Conservation (phyloP, 2,329 filamentous ascomycete genomes). For the Sclerotinia borealis region DNA sequence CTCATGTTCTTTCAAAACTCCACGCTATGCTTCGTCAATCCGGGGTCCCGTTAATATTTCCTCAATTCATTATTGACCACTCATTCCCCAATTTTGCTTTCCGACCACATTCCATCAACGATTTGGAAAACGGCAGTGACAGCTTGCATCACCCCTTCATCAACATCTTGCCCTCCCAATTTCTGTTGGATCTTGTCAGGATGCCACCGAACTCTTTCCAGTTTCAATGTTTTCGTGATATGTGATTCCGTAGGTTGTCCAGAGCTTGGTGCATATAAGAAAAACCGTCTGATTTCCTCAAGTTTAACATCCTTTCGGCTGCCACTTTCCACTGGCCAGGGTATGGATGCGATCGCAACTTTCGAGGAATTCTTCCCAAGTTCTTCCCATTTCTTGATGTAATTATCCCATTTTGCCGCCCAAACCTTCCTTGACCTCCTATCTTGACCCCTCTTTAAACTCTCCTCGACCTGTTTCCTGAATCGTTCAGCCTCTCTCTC, state of each 20-base stretch:
- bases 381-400: slow-evolving; percentile 57
- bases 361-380: slow-evolving; percentile 38
- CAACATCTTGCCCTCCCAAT: slow-evolving; percentile 64
- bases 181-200: slow-evolving; percentile 95
- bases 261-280: slow-evolving; percentile 44
- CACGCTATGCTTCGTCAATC: slow-evolving; percentile 16
- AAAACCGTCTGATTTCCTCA: slow-evolving; percentile 55
- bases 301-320: slow-evolving; percentile 47
- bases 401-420: slow-evolving; percentile 57
- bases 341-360: slow-evolving; percentile 40
- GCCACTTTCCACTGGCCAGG: slow-evolving; percentile 63
- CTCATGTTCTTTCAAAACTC: slow-evolving; percentile 15
- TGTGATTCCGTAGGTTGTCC: slow-evolving; percentile 32
- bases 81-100: slow-evolving; percentile 33
- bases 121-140: slow-evolving; percentile 91
- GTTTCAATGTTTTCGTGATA: slow-evolving; percentile 56
- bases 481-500: slow-evolving; percentile 41
- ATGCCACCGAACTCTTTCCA: slow-evolving; percentile 90
- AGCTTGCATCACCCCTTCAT: slow-evolving; percentile 64
- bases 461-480: slow-evolving; percentile 61
- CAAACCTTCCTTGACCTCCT: slow-evolving; percentile 46
- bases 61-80: not conserved
- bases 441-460: slow-evolving; percentile 60
- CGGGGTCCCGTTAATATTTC: not conserved
- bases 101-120: slow-evolving; percentile 74